Evolutionary conservation across 768 basidiomycete species (phyloP), one percentile per base, ranked within the genome.

Genomic region (Rhizopogon salebrosus): DNA sequence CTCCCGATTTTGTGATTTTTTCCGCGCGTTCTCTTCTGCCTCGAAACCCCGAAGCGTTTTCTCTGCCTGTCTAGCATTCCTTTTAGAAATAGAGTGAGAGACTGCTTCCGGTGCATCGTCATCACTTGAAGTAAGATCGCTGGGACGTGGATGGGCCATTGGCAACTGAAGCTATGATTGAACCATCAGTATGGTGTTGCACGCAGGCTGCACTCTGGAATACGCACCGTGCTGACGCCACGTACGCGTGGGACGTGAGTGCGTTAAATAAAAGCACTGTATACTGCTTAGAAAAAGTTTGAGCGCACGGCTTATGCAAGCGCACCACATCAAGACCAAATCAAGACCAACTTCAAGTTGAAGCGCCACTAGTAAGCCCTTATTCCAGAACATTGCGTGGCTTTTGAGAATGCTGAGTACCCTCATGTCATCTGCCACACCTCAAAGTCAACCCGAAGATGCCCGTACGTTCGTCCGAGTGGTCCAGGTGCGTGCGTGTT

Each of bases 21-120:
- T 66, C 57, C 72, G 77, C 38, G 66, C 70, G 38, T 72, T 72
- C 59, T 72, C 72, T 6, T 63, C 67, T 7, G 59, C 64, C 34
- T 72, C 64, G 20, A 72, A 73, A 46, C 70, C 62, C 53, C 65
- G 64, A 0, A 77, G 56, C 4, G 69, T 69, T n/a, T 67, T 66
- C 24, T 73, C 65, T 43, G 66, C 64, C 37, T 66, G 70, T 54
- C 72, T 67, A 7, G 65, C 72, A 11, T 66, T 57, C 22, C 72
- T 71, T 60, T 76, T 83, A 23, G 80, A 77, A 4, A 70, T 61
- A 0, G 68, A 68, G n/a, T 77, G 75, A 0, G 79, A 69, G 16
- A 84, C 60, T 0, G 76, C 60, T 56, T 83, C 81, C 1, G 83
- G 83, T 1, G 73, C 72, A 1, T 80, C 72, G 46, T 76, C 76